Conservation (phyloP, 352 stramenopile species). For the Phytopythium oedochilum region DNA sequence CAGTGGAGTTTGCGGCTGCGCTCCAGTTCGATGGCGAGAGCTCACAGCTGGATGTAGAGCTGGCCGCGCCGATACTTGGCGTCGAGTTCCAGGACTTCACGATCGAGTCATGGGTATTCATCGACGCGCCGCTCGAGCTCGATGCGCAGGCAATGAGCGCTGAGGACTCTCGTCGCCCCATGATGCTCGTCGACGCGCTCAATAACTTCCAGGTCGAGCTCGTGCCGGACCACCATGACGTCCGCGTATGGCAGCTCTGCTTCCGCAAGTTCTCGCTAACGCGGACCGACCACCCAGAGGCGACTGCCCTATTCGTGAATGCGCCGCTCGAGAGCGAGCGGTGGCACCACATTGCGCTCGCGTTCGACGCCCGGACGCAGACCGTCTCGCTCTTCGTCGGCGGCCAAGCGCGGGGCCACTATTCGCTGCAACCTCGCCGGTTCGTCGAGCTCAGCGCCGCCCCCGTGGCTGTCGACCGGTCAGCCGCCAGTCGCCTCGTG, state of each 20-base stretch:
- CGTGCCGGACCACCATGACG: neutral
- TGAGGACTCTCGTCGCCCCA: neutral
- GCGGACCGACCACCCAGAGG: constrained; percentile 14
- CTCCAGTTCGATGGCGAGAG: constrained; percentile 16
- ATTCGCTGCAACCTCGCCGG: constrained; percentile 9
- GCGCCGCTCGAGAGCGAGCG: constrained; percentile 4
- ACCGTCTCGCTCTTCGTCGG: constrained; percentile 24
- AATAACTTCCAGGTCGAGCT: constrained; percentile 30
- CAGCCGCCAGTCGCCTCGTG: constrained; percentile 12
- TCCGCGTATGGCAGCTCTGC: constrained; percentile 14
- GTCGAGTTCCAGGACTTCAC: constrained; percentile 27
- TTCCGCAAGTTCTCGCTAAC: constrained; percentile 27
- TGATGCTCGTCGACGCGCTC: constrained; percentile 28
- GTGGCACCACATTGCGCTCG: constrained; percentile 29
- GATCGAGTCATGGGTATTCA: constrained; percentile 34
- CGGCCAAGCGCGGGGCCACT: constrained; percentile 13
- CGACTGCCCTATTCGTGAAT: constrained; percentile 17
- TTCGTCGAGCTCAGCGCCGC: constrained; percentile 7
- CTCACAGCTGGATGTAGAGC: constrained; percentile 21
- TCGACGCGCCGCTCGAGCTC: constrained; percentile 6
- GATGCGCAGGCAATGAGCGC: neutral
- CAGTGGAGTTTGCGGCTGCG: constrained; percentile 19
- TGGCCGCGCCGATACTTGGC: constrained; percentile 5
- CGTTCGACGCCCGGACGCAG: constrained; percentile 13
- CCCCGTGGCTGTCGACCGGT: constrained; percentile 4